These are phyloP conservation scores for Cystofilobasidium capitatum DNA, from an alignment of 768 basidiomycete species.

Conservation along the genomic window DNA sequence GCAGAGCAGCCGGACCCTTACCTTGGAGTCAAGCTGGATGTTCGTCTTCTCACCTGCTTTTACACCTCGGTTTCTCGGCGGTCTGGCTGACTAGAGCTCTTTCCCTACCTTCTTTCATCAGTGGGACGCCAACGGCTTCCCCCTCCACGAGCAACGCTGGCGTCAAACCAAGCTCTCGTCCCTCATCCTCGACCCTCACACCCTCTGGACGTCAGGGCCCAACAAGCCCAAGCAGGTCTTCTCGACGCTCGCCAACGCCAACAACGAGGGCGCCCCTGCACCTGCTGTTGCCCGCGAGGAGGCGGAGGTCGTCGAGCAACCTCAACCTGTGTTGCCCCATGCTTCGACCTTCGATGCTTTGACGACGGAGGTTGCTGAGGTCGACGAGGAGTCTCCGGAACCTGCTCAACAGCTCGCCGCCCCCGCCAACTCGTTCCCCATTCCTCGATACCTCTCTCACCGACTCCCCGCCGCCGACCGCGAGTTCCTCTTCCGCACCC, in stretches of 20 bases:
- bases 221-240: conserved; percentile 26
- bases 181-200: conserved; percentile 16
- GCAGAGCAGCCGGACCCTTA: not conserved
- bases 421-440: conserved; percentile 19
- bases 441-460: conserved; percentile 15
- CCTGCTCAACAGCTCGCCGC: not conserved
- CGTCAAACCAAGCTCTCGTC: conserved; percentile 26
- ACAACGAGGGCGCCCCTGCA: not conserved
- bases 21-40: conserved; percentile 2
- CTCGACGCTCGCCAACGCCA: conserved; percentile 16
- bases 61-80: not conserved
- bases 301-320: conserved; percentile 6
- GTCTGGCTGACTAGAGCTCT: not conserved
- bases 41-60: not conserved
- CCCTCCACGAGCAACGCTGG: conserved; percentile 23
- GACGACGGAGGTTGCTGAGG: too few species aligned
- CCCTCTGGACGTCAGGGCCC: conserved; percentile 20
- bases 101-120: not conserved
- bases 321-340: too few species aligned
- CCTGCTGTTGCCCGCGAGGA: not conserved
- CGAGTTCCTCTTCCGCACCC: conserved; percentile 17
- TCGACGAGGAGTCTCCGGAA: not conserved
- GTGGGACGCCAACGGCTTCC: conserved; percentile 22
- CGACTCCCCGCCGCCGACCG: conserved; percentile 9
- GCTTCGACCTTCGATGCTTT: too few species aligned